Evolutionary conservation across 2,329 filamentous ascomycete species (phyloP), one percentile per base, ranked within the genome.

Genomic region (Xylariaceae sp.): DNA sequence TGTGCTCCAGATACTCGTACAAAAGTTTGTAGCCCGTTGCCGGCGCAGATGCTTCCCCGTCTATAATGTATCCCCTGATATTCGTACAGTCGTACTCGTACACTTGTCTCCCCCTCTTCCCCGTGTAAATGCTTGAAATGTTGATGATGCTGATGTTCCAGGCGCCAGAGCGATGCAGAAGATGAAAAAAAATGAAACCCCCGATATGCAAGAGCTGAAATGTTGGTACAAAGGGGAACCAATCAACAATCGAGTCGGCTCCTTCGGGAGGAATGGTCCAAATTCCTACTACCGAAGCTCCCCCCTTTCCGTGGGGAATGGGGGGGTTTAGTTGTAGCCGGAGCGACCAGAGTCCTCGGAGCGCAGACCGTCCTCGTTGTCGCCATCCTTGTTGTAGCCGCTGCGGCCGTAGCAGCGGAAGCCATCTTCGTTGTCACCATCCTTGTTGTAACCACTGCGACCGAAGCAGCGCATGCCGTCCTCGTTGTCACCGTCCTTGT

Each of bases 401-500:
- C 63, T 66, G 35, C 68, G 67, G 64, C 68, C 68, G 51, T 62
- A 69, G 67, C 45, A 57, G n/a, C 65, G 61, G 47, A 53, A 62
- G 55, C 63, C 64, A 18, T 69, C 64, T 15, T 70, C 68, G 51
- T 64, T 60, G 59, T 66, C 64, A 42, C 67, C 70, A 37, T 69
- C 68, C 55, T 72, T 72, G 71, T 73, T 73, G 66, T 73, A 73
- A 52, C 71, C 70, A 8, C 66, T 68, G 53, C 71, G 70, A 44
- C 70, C 70, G 56, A 70, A 71, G 65, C 62, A 64, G 58, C 57
- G 63, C 67, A 73, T 71, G 64, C 73, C 68, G 37, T 76, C 74
- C 39, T 76, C 74, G 57, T 63, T 72, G 60, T 74, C 74, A 39
- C 66, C 69, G 56, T 73, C 69, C 70, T 76, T 77, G 75, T 80